Conservation (phyloP, 176 grass and related monocot species). For the Hyparrhenia diplandra region DNA sequence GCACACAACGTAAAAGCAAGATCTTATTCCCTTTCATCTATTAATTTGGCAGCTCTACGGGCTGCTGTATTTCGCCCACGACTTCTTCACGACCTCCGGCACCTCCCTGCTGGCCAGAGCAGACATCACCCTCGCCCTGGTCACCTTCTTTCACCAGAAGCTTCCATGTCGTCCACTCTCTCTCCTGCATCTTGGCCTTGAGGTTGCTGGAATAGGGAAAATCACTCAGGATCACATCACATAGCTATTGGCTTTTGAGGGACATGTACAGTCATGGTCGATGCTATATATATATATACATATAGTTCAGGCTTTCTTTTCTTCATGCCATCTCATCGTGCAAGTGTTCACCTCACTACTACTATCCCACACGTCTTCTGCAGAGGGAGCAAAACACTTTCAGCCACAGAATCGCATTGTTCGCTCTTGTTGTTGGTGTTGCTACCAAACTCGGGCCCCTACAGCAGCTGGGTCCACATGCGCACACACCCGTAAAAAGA, state of each 20-base stretch:
- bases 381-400: neutral
- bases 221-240: neutral
- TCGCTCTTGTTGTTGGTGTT: neutral
- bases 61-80: conserved; percentile 39
- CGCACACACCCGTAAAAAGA: neutral
- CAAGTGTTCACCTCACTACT: neutral
- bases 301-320: neutral
- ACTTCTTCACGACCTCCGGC: conserved; percentile 43
- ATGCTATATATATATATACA: no score
- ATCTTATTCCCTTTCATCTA: neutral
- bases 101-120: conserved; percentile 39
- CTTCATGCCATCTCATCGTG: neutral
- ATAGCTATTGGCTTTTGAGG: neutral
- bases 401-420: neutral
- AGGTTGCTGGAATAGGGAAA: conserved; percentile 36
- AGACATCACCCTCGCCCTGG: conserved; percentile 48
- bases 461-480: neutral
- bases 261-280: neutral
- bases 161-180: conserved; percentile 48
- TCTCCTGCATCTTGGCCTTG: conserved; percentile 44
- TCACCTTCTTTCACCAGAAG: conserved; percentile 75
- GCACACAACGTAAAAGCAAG: neutral
- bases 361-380: no score
- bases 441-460: neutral
- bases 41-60: conserved; percentile 25